These are phyloP conservation scores for Apiospora rasikravindrae DNA, from an alignment of 2,329 filamentous ascomycete species.

Conservation along the genomic window DNA sequence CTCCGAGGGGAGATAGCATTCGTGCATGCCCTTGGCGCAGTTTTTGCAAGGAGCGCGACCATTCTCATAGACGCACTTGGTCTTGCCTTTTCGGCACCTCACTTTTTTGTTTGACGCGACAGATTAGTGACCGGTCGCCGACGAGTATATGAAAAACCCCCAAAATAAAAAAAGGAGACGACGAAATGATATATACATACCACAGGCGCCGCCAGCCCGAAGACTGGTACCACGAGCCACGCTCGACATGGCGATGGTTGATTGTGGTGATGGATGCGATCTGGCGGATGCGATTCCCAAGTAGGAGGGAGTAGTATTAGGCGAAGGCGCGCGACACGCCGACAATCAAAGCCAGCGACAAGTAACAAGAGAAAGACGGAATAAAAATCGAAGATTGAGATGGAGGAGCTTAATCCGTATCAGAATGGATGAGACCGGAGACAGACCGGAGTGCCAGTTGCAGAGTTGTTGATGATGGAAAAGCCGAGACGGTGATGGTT, in stretches of 20 bases:
- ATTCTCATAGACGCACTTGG: slow-evolving; percentile 68
- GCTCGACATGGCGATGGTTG: slow-evolving; percentile 46
- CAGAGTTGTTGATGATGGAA: slow-evolving; percentile 34
- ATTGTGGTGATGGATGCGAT: neutral
- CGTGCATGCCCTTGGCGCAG: slow-evolving; percentile 68
- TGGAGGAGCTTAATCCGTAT: slow-evolving; percentile 19
- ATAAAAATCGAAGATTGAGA: slow-evolving; percentile 28
- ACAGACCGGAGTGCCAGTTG: slow-evolving; percentile 29
- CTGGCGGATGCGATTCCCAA: neutral
- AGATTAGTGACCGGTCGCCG: neutral
- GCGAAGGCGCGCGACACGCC: slow-evolving; percentile 21
- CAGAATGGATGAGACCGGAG: slow-evolving; percentile 31
- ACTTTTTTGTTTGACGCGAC: slow-evolving; percentile 38
- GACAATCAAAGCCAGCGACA: slow-evolving; percentile 16
- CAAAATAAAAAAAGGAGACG: slow-evolving; percentile 33
- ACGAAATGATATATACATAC: neutral
- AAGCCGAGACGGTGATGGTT: slow-evolving; percentile 36
- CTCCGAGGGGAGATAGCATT: slow-evolving; percentile 67
- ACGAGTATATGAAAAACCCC: slow-evolving; percentile 30
- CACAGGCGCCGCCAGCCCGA: slow-evolving; percentile 55
- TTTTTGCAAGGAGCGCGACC: slow-evolving; percentile 67
- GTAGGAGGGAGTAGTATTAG: neutral
- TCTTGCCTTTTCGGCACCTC: slow-evolving; percentile 68
- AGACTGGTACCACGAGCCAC: slow-evolving; percentile 64
- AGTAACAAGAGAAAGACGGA: slow-evolving; percentile 24